Evolutionary conservation across 2,329 filamentous ascomycete species (phyloP).

Genomic region (Colletotrichum orbiculare): DNA sequence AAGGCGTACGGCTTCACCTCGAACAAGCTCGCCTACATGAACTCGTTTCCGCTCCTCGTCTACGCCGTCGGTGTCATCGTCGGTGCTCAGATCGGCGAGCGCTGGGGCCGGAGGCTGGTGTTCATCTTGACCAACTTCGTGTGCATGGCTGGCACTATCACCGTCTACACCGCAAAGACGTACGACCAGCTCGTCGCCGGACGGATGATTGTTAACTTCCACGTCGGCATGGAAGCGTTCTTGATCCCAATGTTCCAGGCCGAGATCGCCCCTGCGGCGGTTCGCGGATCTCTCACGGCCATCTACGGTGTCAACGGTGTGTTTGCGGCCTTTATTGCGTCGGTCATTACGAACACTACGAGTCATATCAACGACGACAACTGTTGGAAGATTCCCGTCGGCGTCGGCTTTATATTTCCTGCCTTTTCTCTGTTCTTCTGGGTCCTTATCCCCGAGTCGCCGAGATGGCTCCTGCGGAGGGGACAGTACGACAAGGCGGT

Average conservation of each 20-base stretch:
- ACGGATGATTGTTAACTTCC: slow-evolving; percentile 38
- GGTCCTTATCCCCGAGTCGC: slow-evolving; percentile 41
- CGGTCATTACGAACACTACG: slow-evolving; percentile 39
- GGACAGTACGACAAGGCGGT: slow-evolving; percentile 36
- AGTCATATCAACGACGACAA: slow-evolving; percentile 35
- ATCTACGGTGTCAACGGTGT: slow-evolving; percentile 39
- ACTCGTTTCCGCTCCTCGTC: slow-evolving; percentile 38
- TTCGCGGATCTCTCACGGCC: slow-evolving; percentile 37
- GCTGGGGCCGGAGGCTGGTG: slow-evolving; percentile 37
- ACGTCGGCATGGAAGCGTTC: slow-evolving; percentile 39
- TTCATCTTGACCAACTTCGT: slow-evolving; percentile 37
- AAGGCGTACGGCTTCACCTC: slow-evolving; percentile 33
- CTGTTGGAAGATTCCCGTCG: slow-evolving; percentile 39
- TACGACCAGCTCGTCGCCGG: slow-evolving; percentile 35
- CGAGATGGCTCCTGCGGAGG: slow-evolving; percentile 43
- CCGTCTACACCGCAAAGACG: slow-evolving; percentile 31
- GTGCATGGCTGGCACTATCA: slow-evolving; percentile 33
- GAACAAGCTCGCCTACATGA: slow-evolving; percentile 39
- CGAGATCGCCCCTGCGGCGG: slow-evolving; percentile 39
- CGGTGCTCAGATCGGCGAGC: slow-evolving; percentile 36
- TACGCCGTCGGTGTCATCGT: slow-evolving; percentile 37
- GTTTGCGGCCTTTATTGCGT: slow-evolving; percentile 38
- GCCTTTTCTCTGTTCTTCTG: slow-evolving; percentile 33
- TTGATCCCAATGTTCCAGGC: slow-evolving; percentile 39
- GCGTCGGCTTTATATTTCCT: slow-evolving; percentile 37